phyloP scores from a whole-genome alignment of 2,329 filamentous ascomycete species.

The Talaromyces rugulosus region DNA sequence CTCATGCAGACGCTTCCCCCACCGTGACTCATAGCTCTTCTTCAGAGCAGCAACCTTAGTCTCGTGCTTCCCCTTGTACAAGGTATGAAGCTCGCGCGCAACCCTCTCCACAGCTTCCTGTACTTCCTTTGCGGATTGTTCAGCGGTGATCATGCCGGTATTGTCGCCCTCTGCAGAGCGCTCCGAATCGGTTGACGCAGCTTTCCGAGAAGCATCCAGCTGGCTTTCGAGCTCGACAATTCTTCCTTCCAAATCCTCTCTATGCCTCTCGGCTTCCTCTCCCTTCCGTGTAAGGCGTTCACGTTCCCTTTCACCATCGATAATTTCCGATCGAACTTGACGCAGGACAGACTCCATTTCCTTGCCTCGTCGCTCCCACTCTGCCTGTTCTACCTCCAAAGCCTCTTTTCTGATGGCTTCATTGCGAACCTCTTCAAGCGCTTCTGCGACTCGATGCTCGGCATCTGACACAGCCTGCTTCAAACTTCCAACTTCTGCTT shows the following conservation, averaged over 20 bases:
- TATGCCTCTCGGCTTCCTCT: slow-evolving; percentile 66
- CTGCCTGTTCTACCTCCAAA: slow-evolving; percentile 68
- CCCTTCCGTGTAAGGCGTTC: slow-evolving; percentile 73
- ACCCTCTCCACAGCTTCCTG: slow-evolving; percentile 86
- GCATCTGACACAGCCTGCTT: slow-evolving; percentile 86
- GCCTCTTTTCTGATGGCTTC: slow-evolving; percentile 67
- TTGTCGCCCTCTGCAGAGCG: slow-evolving; percentile 25
- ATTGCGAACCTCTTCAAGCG: slow-evolving; percentile 77
- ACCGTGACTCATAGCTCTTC: slow-evolving; percentile 74
- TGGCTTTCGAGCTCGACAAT: slow-evolving; percentile 45
- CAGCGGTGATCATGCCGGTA: slow-evolving; percentile 34
- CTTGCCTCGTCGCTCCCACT: slow-evolving; percentile 77
- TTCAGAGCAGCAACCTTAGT: slow-evolving; percentile 89
- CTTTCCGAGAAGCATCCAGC: slow-evolving; percentile 38
- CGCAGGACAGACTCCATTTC: slow-evolving; percentile 81
- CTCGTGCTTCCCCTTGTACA: slow-evolving; percentile 98
- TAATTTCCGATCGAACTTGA: slow-evolving; percentile 76
- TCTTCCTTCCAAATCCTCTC: slow-evolving; percentile 42
- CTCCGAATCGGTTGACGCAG: slow-evolving; percentile 22
- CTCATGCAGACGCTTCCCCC: slow-evolving; percentile 81
- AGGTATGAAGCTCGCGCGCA: slow-evolving; percentile 82
- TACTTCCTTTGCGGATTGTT: slow-evolving; percentile 60
- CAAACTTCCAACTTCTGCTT: slow-evolving; percentile 82
- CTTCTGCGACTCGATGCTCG: slow-evolving; percentile 84
- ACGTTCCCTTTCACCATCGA: slow-evolving; percentile 71